Evolutionary conservation across 2,329 filamentous ascomycete genomes (phyloP).

Genomic region (Aspergillus fumigatus): DNA sequence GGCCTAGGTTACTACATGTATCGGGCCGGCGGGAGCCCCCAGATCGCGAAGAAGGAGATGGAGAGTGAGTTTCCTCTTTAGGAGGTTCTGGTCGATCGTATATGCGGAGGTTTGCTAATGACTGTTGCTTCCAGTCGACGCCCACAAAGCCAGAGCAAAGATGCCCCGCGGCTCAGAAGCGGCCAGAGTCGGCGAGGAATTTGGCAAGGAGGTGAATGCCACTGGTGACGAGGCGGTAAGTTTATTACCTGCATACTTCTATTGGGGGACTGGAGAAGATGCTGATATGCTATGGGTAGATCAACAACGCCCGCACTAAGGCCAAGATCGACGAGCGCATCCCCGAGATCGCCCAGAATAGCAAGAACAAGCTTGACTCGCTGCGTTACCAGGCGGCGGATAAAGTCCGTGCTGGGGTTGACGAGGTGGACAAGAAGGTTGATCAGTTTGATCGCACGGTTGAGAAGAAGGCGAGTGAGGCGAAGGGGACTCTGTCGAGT

Average conservation of each 20-base stretch:
- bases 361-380: constrained; percentile 53
- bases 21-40: constrained; percentile 72
- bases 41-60: constrained; percentile 77
- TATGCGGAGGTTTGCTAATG: background rate
- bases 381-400: constrained; percentile 60
- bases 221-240: constrained; percentile 67
- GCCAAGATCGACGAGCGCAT: constrained; percentile 56
- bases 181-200: constrained; percentile 61
- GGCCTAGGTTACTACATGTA: constrained; percentile 89
- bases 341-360: constrained; percentile 58
- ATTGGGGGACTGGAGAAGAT: background rate
- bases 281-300: constrained; percentile 33
- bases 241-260: constrained; percentile 10
- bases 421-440: constrained; percentile 51
- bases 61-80: constrained; percentile 59
- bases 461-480: constrained; percentile 71
- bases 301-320: constrained; percentile 57
- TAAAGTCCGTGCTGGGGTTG: constrained; percentile 40
- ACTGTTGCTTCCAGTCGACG: constrained; percentile 59
- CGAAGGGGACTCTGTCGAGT: constrained; percentile 75
- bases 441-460: constrained; percentile 81
- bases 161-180: constrained; percentile 60
- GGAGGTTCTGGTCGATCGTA: background rate
- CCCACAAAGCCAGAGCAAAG: constrained; percentile 62
- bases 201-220: constrained; percentile 58